Percentiles rank a stretch among this genome's conserved stretches.
These are phyloP conservation scores for Daldinia concentrica DNA, from an alignment of 495 filamentous ascomycete genomes.

Conservation along the genomic window DNA sequence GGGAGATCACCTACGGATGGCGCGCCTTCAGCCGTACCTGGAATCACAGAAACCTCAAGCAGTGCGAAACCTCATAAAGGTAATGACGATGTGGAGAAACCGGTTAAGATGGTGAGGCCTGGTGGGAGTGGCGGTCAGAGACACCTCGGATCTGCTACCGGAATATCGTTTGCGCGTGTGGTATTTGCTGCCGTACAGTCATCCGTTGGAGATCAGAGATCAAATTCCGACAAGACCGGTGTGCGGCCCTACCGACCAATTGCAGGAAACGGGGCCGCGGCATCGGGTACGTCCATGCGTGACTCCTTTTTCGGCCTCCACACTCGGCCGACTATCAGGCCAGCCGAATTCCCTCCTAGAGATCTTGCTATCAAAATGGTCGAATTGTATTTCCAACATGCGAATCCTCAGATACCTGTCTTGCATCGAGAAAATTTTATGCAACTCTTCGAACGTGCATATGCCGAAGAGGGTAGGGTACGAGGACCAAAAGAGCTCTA, in stretches of 20 bases:
- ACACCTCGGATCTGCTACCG: constrained; percentile 85
- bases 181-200: constrained; percentile 95
- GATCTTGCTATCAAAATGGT: constrained; percentile 76
- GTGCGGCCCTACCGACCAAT: constrained; percentile 54
- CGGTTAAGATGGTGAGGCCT: constrained; percentile 80
- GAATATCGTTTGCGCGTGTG: constrained; percentile 92
- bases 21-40: constrained; percentile 35
- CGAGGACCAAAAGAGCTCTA: constrained; percentile 87
- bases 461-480: constrained; percentile 70
- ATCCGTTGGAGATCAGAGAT: constrained; percentile 75
- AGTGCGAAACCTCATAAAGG: constrained; percentile 52
- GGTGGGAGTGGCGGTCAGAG: constrained; percentile 78
- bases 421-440: constrained; percentile 89
- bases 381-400: constrained; percentile 90
- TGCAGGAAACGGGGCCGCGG: constrained; percentile 46
- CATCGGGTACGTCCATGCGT: constrained; percentile 77
- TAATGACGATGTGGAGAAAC: constrained; percentile 68
- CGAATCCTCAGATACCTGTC: constrained; percentile 94
- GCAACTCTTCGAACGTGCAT: constrained; percentile 81
- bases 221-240: constrained; percentile 61
- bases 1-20: constrained; percentile 56
- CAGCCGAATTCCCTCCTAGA: constrained; percentile 83
- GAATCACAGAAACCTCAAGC: constrained; percentile 40
- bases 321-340: constrained; percentile 85
- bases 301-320: constrained; percentile 96